phyloP scores from a whole-genome alignment of 768 basidiomycete species.

The Collybia mongolica region DNA sequence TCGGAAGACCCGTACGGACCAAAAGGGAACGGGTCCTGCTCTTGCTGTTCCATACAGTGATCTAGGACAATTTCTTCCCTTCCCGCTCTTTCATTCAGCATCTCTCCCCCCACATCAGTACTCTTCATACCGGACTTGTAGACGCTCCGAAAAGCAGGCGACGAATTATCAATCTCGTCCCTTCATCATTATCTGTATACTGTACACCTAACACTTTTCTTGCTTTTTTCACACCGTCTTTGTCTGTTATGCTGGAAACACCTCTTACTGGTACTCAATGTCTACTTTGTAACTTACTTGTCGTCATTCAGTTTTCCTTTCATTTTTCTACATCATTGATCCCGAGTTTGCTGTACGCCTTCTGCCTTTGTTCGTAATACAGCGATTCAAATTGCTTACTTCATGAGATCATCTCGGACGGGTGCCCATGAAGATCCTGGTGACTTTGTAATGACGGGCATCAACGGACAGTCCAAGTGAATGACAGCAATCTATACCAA shows the following conservation, averaged over 20 bases:
- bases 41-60: slow-evolving; percentile 66
- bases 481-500: too few species aligned
- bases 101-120: background rate
- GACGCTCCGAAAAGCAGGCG: slow-evolving; percentile 16
- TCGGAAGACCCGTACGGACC: slow-evolving; percentile 92
- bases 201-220: slow-evolving; percentile 1
- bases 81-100: background rate
- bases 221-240: background rate
- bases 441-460: too few species aligned
- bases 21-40: slow-evolving; percentile 44
- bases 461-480: too few species aligned
- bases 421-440: too few species aligned
- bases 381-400: too few species aligned
- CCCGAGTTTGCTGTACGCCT: too few species aligned
- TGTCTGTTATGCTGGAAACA: slow-evolving; percentile 9
- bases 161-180: slow-evolving; percentile 4
- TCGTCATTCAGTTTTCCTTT: background rate
- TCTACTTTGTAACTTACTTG: slow-evolving; percentile 16
- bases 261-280: slow-evolving; percentile 9
- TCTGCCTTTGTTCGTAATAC: too few species aligned
- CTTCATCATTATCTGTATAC: slow-evolving; percentile 11
- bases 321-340: background rate
- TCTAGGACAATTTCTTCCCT: background rate
- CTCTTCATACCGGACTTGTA: slow-evolving; percentile 16
- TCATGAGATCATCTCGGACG: too few species aligned